A percentile compares a stretch with the other conserved stretches of the same genome.
phyloP scores from a whole-genome alignment of 2,329 filamentous ascomycete species.

The Colletotrichum somersetense region DNA sequence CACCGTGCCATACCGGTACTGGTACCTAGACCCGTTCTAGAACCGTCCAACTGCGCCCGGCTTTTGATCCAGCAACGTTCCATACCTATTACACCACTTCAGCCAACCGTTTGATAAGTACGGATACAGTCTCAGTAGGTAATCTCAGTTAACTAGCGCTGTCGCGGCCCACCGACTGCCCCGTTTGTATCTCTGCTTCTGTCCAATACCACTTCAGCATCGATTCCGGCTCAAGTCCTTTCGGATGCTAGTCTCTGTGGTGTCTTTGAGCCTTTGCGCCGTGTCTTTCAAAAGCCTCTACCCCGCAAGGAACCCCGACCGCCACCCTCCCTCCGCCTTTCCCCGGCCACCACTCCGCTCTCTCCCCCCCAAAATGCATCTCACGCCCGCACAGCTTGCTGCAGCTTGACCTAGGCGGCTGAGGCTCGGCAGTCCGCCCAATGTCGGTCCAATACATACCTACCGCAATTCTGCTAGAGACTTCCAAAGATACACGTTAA shows the following conservation, averaged over 20 bases:
- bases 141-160: conserved; percentile 24
- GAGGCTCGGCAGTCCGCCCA: conserved; percentile 38
- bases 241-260: not conserved
- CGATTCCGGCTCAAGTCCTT: conserved; percentile 6
- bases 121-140: not conserved
- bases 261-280: not conserved
- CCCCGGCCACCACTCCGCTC: conserved; percentile 32
- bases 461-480: conserved; percentile 7
- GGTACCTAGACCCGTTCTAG: not conserved
- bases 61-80: conserved; percentile 20
- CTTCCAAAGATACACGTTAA: conserved; percentile 1
- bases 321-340: conserved; percentile 11
- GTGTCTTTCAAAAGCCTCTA: conserved; percentile 2
- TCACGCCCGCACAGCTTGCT: conserved; percentile 29
- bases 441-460: conserved; percentile 39
- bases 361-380: not conserved
- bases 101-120: conserved; percentile 13
- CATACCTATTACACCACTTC: conserved; percentile 10
- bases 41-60: conserved; percentile 2
- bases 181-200: conserved; percentile 9
- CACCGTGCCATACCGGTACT: not conserved
- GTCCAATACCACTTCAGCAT: conserved; percentile 21
- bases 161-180: conserved; percentile 8
- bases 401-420: conserved; percentile 37
- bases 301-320: conserved; percentile 36